Evolutionary conservation across 139 green algal genomes (phyloP).

Genomic region (Desmodesmus armatus): DNA sequence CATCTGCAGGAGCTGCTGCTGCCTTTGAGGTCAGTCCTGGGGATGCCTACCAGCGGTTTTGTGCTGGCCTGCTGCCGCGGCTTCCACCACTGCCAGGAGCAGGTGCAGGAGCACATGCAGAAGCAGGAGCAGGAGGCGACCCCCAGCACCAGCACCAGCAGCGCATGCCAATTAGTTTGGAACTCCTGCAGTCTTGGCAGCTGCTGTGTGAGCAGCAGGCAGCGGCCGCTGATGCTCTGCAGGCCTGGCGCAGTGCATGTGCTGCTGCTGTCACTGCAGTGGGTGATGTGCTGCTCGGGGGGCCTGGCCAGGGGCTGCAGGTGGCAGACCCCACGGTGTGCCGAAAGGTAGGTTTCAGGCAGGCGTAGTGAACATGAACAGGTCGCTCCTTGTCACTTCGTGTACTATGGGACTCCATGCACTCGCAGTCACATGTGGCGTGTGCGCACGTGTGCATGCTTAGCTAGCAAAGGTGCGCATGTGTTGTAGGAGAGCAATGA

Average conservation of each 20-base stretch:
- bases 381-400: no score
- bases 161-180: conserved; percentile 4
- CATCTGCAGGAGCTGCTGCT: conserved; percentile 23
- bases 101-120: background rate
- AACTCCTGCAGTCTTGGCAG: conserved; percentile 8
- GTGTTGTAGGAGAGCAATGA: no score
- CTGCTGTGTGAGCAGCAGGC: conserved; percentile 16
- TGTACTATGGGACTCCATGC: no score
- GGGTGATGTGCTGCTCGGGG: background rate
- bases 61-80: background rate
- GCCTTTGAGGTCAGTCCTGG: conserved; percentile 1
- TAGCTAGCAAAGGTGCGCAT: no score
- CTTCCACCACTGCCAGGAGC: background rate
- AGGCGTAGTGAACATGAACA: no score
- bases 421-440: no score
- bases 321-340: background rate
- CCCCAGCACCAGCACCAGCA: background rate
- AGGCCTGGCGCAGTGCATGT: conserved; percentile 15
- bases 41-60: conserved; percentile 1
- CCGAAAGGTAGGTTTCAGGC: conserved; percentile 41
- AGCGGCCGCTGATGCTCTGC: no score
- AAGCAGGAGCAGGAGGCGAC: background rate
- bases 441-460: no score
- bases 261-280: background rate
- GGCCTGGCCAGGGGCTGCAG: background rate